A percentile compares a stretch with the other conserved stretches of the same genome.
These are phyloP conservation scores for Corylus americana DNA, from an alignment of 306 rosid species.

Conservation along the genomic window DNA sequence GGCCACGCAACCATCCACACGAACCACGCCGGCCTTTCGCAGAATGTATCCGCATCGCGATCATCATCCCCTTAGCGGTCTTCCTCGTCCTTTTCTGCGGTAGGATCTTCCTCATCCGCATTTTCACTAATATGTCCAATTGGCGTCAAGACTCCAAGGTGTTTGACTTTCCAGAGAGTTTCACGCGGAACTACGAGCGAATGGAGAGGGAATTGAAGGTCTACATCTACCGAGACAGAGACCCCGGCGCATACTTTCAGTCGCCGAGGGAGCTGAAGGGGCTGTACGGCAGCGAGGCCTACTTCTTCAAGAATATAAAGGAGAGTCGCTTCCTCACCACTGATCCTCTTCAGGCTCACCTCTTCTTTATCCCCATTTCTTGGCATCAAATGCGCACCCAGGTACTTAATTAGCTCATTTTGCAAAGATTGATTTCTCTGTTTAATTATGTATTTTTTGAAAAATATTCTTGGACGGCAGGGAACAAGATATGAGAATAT, in stretches of 20 bases:
- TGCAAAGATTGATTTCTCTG: too few relatives aligned
- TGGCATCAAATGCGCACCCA: constrained; percentile 36
- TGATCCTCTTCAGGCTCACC: constrained; percentile 34
- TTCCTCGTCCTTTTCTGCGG: too few relatives aligned
- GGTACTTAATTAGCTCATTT: neutral
- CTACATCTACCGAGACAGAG: constrained; percentile 33
- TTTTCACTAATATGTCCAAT: too few relatives aligned
- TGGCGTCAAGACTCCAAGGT: too few relatives aligned
- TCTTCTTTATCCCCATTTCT: constrained; percentile 40
- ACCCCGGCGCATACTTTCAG: constrained; percentile 25
- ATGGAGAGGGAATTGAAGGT: constrained; percentile 40
- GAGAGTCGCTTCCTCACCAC: constrained; percentile 29
- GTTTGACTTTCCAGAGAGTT: too few relatives aligned
- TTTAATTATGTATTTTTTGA: too few relatives aligned
- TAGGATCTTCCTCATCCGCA: too few relatives aligned
- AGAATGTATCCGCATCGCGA: too few relatives aligned
- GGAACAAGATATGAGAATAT: constrained; percentile 18
- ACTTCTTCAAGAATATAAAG: constrained; percentile 38
- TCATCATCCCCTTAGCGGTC: too few relatives aligned
- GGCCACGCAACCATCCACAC: too few relatives aligned
- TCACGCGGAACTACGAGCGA: neutral
- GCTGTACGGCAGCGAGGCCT: constrained; percentile 27
- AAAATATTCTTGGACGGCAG: neutral
- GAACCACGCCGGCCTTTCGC: too few relatives aligned
- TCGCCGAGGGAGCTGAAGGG: constrained; percentile 32